Evolutionary conservation across 2,329 filamentous ascomycete species (phyloP).

Genomic region (Lachnellula arida): DNA sequence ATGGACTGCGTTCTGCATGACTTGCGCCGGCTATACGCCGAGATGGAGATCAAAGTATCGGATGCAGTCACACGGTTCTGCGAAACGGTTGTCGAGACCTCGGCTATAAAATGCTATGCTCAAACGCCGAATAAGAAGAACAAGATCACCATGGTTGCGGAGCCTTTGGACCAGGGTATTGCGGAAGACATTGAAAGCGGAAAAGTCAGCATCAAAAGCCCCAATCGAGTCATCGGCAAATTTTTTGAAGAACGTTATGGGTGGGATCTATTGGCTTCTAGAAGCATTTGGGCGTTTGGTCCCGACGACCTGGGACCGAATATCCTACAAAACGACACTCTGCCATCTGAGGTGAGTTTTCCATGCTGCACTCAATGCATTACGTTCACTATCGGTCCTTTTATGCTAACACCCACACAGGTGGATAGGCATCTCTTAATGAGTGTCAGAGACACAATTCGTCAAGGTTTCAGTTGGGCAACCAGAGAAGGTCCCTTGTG

Average conservation of each 20-base stretch:
- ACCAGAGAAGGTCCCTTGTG: slow-evolving; percentile 92
- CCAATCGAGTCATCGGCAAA: slow-evolving; percentile 86
- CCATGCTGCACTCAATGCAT: slow-evolving; percentile 1
- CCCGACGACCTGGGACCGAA: slow-evolving; percentile 94
- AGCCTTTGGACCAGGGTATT: slow-evolving; percentile 91
- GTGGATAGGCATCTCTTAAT: slow-evolving; percentile 89
- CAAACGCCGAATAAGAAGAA: slow-evolving; percentile 99
- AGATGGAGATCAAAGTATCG: slow-evolving; percentile 99
- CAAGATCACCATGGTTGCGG: slow-evolving; percentile 97
- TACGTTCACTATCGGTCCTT: slow-evolving; percentile 19
- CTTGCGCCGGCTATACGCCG: slow-evolving; percentile 84
- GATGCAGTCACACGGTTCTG: slow-evolving; percentile 97
- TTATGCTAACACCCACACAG: slow-evolving; percentile 36
- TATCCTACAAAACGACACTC: slow-evolving; percentile 92
- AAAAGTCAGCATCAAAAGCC: slow-evolving; percentile 85
- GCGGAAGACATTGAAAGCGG: slow-evolving; percentile 91
- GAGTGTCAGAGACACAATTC: slow-evolving; percentile 84
- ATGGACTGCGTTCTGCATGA: slow-evolving; percentile 99
- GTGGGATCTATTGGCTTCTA: slow-evolving; percentile 89
- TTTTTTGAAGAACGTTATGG: slow-evolving; percentile 98
- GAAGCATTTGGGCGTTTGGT: slow-evolving; percentile 98
- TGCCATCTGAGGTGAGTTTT: slow-evolving; percentile 68
- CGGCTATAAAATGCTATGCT: slow-evolving; percentile 95
- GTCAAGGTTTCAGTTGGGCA: slow-evolving; percentile 96
- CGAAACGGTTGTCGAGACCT: slow-evolving; percentile 96